Base-by-base conservation (phyloP, 2,329 filamentous ascomycete species). In the Fusarium sp. region DNA sequence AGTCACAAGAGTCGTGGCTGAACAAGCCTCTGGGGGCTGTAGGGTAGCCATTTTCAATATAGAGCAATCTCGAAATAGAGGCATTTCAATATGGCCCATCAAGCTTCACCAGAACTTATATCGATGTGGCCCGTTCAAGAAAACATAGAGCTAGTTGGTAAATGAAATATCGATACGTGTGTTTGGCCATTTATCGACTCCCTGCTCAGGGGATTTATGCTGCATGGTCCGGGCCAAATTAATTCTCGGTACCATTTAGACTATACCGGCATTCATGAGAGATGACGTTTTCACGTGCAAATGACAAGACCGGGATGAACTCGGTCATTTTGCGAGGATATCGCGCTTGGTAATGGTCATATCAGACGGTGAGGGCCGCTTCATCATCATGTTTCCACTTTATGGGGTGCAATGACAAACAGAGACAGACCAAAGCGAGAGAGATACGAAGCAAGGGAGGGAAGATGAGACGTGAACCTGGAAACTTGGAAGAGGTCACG, bases 371-470 rank as follows among this genome's bases (percentile, higher is more conserved):
- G 41, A 63, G 49, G 42, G 35, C n/a, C 37, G 23, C 40, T 46
- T 56, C 31, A 23, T 29, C 47, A 50, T 40, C 35, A 42, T 13
- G 10, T 35, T 63, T 63, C 39, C 58, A 63, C 58, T 63, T 63
- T 58, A n/a, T n/a, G 35, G 35, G 20, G 11, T 11, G n/a, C 15
- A 15, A 29, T 50, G 35, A 42, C 23, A 50, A 50, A 42, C 25
- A 29, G 35, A 42, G 47, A 29, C 21, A 42, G 47, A 29, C 21
- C 47, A 41, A 41, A 29, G 35, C 11, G 18, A 21, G 15, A 21
- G 15, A 36, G 39, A 46, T 51, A 46, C 35, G 23, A 58, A 15
- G n/a, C 20, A 48, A 58, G 39, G 37, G 37, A 48, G 21, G 45
- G 11, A 21, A 25, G 31, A 31, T 41, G 37, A 8, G 23, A 49